These are phyloP conservation scores for Tremella yokohamensis DNA, from an alignment of 768 basidiomycete genomes.

Conservation along the genomic window DNA sequence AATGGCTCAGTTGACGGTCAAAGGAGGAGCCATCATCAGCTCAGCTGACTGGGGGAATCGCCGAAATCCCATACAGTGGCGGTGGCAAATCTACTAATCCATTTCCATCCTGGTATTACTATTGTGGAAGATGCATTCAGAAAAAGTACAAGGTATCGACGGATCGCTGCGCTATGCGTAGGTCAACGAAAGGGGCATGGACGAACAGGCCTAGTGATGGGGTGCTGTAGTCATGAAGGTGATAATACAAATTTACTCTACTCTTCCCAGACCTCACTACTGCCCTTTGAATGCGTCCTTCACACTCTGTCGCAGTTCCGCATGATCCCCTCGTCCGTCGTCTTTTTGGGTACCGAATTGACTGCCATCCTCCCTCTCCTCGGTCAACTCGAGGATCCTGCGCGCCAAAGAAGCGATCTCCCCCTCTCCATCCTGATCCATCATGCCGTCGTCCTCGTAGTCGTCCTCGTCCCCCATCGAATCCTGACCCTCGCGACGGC, in stretches of 20 bases:
- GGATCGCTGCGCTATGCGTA: too few relatives aligned
- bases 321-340: conserved; percentile 4
- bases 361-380: conserved; percentile 51
- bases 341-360: conserved; percentile 1
- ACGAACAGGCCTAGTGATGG: neutral
- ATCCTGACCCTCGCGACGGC: conserved; percentile 19
- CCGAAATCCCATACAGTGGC: neutral
- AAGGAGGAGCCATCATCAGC: neutral
- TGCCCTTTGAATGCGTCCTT: conserved; percentile 3
- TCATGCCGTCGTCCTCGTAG: conserved; percentile 59
- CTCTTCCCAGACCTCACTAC: too few relatives aligned
- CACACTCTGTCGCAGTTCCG: conserved; percentile 3
- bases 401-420: conserved; percentile 84
- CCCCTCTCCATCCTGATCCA: conserved; percentile 64
- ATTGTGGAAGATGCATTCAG: too few relatives aligned
- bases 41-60: conserved; percentile 2
- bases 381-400: conserved; percentile 81
- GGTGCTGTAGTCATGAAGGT: neutral
- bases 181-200: neutral
- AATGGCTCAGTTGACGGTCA: neutral
- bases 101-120: too few relatives aligned
- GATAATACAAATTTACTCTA: too few relatives aligned
- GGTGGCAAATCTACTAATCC: neutral
- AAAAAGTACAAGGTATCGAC: too few relatives aligned
- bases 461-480: conserved; percentile 65